These are phyloP conservation scores for Solanum acaule DNA, from an alignment of 257 asterid genomes.

Conservation along the genomic window DNA sequence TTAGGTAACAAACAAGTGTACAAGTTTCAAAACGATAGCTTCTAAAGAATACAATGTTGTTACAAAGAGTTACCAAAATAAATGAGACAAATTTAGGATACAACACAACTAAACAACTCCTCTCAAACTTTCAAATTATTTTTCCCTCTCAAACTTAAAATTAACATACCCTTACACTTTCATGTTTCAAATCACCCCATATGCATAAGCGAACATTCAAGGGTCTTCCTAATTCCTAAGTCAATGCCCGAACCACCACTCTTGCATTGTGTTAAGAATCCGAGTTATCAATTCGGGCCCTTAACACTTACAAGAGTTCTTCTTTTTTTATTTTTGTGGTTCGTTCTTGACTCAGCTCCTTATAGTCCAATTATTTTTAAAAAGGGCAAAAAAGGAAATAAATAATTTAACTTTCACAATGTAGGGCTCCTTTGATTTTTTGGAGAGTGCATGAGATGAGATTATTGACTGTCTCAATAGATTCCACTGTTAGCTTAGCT, in stretches of 20 bases:
- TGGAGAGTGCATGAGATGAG: conserved; percentile 86
- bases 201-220: conserved; percentile 15
- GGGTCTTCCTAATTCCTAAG: conserved; percentile 31
- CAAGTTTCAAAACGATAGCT: neutral
- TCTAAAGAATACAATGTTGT: neutral
- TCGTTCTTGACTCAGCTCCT: conserved; percentile 89
- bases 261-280: conserved; percentile 23
- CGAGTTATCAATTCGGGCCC: neutral
- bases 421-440: conserved; percentile 76
- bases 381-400: neutral
- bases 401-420: conserved; percentile 42
- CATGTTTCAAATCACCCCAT: neutral
- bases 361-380: neutral
- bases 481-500: conserved; percentile 77
- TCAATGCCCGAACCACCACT: conserved; percentile 98
- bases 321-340: conserved; percentile 24
- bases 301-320: conserved; percentile 27
- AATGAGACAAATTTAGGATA: neutral
- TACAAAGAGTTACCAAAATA: neutral
- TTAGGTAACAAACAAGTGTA: neutral
- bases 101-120: neutral
- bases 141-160: neutral
- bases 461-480: conserved; percentile 85
- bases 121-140: neutral
- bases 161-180: neutral